Evolutionary conservation across 768 basidiomycete genomes (phyloP).

Genomic region (Termitomyces sp.): DNA sequence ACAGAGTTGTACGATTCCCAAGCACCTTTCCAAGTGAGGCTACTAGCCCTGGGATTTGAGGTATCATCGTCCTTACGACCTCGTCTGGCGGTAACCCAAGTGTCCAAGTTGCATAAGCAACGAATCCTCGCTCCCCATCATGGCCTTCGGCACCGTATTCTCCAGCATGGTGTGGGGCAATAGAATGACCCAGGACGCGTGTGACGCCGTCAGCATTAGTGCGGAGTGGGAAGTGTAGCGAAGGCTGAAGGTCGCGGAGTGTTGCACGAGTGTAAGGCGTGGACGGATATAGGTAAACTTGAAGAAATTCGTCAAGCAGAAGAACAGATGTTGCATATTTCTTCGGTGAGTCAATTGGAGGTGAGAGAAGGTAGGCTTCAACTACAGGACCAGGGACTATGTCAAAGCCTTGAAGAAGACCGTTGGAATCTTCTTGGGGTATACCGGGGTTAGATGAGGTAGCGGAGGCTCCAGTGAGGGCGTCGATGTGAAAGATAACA

Average conservation of each 20-base stretch:
- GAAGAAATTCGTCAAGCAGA: constrained; percentile 72
- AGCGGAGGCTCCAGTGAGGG: constrained; percentile 70
- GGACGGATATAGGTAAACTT: constrained; percentile 70
- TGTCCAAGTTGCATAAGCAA: constrained; percentile 66
- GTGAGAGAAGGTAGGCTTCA: constrained; percentile 46
- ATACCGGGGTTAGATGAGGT: constrained; percentile 3
- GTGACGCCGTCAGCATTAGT: constrained; percentile 37
- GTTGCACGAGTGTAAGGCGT: constrained; percentile 38
- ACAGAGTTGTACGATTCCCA: constrained; percentile 83
- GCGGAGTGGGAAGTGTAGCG: constrained; percentile 55
- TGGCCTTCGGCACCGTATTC: constrained; percentile 22
- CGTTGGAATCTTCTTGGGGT: constrained; percentile 27
- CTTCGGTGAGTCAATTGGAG: constrained; percentile 24
- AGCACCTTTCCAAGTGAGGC: constrained; percentile 83
- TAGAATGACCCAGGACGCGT: constrained; percentile 23
- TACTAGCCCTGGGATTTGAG: constrained; percentile 47
- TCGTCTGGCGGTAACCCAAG: constrained; percentile 54
- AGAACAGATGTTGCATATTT: constrained; percentile 47
- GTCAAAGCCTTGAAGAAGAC: constrained; percentile 54
- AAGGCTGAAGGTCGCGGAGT: constrained; percentile 40
- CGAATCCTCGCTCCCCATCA: constrained; percentile 30
- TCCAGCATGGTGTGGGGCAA: constrained; percentile 35
- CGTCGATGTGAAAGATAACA: constrained; percentile 72
- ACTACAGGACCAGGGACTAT: constrained; percentile 55
- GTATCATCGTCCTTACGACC: constrained; percentile 48